These are phyloP conservation scores for Cucumis hystrix DNA, from an alignment of 306 rosid species.

Conservation along the genomic window DNA sequence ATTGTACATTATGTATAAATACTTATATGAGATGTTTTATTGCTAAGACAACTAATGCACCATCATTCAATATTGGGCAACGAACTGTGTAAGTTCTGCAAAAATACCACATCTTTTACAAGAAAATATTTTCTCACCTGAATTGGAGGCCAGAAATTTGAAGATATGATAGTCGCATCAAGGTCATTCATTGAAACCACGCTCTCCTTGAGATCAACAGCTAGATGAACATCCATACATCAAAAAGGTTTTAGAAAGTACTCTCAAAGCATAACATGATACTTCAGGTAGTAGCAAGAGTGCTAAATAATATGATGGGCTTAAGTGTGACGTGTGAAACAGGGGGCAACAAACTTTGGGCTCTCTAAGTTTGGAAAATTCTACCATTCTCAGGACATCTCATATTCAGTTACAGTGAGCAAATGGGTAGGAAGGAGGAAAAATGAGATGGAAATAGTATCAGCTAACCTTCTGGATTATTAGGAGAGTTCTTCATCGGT, in stretches of 20 bases:
- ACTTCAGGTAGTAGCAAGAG: not conserved
- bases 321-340: not conserved
- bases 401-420: not conserved
- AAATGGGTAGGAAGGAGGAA: not conserved
- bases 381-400: not conserved
- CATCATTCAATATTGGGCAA: not conserved
- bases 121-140: conserved; percentile 33
- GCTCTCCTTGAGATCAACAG: conserved; percentile 23
- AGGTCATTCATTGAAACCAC: conserved; percentile 54
- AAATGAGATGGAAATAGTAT: not conserved
- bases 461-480: not conserved
- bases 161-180: conserved; percentile 67
- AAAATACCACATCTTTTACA: not conserved
- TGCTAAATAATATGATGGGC: not conserved
- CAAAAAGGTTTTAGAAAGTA: conserved; percentile 6
- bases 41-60: not conserved
- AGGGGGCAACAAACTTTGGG: not conserved
- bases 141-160: conserved; percentile 98
- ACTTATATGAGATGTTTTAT: not conserved
- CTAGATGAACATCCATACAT: conserved; percentile 19
- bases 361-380: not conserved
- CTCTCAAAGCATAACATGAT: not conserved
- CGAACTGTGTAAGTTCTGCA: not conserved
- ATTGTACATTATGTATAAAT: not conserved
- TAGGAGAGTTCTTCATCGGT: not conserved